Conservation (phyloP, 345 rosid species). For the Angophora floribunda region DNA sequence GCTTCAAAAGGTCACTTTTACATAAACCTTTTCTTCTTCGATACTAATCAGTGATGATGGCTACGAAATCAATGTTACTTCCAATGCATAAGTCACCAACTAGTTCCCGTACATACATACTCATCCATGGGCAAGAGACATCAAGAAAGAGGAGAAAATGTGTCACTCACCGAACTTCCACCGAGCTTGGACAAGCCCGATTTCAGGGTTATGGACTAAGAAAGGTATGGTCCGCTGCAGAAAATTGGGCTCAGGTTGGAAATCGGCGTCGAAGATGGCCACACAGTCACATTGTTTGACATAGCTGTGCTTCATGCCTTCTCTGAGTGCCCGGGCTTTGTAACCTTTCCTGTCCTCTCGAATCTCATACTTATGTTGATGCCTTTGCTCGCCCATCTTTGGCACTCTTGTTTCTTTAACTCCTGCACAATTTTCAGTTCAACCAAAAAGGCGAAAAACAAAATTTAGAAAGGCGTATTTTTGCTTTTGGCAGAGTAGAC, state of each 20-base stretch:
- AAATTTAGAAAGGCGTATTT: background rate
- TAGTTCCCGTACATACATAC: too few relatives aligned
- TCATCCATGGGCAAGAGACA: background rate
- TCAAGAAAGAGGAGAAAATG: background rate
- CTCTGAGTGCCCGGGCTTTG: slow-evolving; percentile 73
- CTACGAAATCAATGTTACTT: too few relatives aligned
- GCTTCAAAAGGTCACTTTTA: too few relatives aligned
- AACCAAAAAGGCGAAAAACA: background rate
- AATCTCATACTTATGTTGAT: slow-evolving; percentile 48
- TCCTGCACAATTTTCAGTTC: slow-evolving; percentile 16
- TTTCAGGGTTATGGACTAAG: slow-evolving; percentile 49
- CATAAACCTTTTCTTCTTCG: background rate
- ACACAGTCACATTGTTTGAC: slow-evolving; percentile 65
- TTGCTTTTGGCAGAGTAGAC: background rate
- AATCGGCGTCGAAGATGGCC: slow-evolving; percentile 87
- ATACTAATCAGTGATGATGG: background rate
- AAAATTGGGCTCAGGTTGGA: slow-evolving; percentile 75
- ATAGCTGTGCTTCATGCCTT: slow-evolving; percentile 73
- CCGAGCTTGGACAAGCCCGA: slow-evolving; percentile 82
- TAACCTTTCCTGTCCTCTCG: slow-evolving; percentile 64
- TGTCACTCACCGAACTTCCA: slow-evolving; percentile 71
- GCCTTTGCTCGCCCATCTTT: slow-evolving; percentile 72
- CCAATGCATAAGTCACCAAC: background rate
- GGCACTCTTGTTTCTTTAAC: slow-evolving; percentile 55
- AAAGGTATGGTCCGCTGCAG: slow-evolving; percentile 69